Evolutionary conservation across 805 yeast genomes (phyloP).

Genomic region (Spencermartinsiella europaea): DNA sequence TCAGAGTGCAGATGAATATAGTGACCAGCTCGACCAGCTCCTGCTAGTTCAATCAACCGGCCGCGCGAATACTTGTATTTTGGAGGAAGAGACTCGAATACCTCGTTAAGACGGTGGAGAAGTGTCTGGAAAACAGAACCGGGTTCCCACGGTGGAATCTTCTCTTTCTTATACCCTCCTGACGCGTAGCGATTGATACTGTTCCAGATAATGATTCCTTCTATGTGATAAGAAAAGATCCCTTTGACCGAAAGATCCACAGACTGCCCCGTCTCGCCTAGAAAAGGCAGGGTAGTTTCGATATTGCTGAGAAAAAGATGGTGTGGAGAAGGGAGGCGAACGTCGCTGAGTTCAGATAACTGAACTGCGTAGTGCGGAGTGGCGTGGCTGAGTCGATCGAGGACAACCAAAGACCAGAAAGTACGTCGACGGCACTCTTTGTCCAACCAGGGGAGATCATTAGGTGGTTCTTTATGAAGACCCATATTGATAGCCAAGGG

Average conservation of each 20-base stretch:
- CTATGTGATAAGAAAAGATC: constrained; percentile 19
- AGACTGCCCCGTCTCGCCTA: background rate
- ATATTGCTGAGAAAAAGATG: constrained; percentile 4
- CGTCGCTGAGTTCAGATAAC: constrained; percentile 11
- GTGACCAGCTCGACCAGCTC: constrained; percentile 25
- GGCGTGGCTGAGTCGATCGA: constrained; percentile 33
- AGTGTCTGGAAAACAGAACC: constrained; percentile 24
- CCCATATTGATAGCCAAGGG: constrained; percentile 32
- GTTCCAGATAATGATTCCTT: constrained; percentile 21
- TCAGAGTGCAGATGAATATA: constrained; percentile 31
- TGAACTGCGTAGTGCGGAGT: constrained; percentile 29
- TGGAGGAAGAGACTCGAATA: constrained; percentile 23
- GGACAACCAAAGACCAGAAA: constrained; percentile 33
- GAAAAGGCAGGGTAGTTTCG: background rate
- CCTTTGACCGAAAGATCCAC: constrained; percentile 8
- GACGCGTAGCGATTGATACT: constrained; percentile 18
- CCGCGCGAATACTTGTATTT: constrained; percentile 23
- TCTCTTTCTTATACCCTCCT: constrained; percentile 18
- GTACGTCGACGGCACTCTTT: constrained; percentile 32
- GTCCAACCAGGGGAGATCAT: constrained; percentile 26
- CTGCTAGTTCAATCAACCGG: constrained; percentile 23
- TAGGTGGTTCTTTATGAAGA: constrained; percentile 25
- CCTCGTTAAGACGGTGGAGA: constrained; percentile 17
- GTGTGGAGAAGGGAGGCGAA: background rate
- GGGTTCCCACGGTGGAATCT: constrained; percentile 29